Conservation (phyloP, 1,284 basidiomycete genomes). For the Pseudozyma tsukubaensis region DNA sequence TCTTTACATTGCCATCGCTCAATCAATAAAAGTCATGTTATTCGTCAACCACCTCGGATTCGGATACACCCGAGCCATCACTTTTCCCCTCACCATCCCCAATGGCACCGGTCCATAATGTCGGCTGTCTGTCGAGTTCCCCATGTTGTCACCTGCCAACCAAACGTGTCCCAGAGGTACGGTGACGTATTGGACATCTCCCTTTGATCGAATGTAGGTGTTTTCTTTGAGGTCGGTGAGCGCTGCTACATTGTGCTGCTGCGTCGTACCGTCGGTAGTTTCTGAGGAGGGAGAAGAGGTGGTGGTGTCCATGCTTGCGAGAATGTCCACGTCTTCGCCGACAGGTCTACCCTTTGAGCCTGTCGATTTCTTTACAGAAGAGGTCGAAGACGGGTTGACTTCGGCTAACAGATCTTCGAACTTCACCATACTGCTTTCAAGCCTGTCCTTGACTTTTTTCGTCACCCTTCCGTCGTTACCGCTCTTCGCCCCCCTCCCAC, state of each 20-base stretch:
- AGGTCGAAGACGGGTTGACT: not conserved
- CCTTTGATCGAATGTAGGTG: conserved; percentile 27
- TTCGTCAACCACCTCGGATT: conserved; percentile 38
- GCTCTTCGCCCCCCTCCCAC: not conserved
- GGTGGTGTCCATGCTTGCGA: conserved; percentile 33
- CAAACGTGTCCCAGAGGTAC: conserved; percentile 74
- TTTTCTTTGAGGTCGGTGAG: conserved; percentile 12
- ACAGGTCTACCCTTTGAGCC: not conserved
- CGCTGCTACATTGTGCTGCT: conserved; percentile 20
- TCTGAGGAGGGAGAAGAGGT: not conserved
- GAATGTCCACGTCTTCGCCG: conserved; percentile 17
- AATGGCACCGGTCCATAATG: conserved; percentile 91
- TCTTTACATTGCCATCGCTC: conserved; percentile 1
- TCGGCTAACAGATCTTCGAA: conserved; percentile 18
- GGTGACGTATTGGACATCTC: conserved; percentile 48
- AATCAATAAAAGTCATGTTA: conserved; percentile 22
- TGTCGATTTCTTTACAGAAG: not conserved
- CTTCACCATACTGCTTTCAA: conserved; percentile 13
- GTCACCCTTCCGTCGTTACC: no score
- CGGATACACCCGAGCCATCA: conserved; percentile 74
- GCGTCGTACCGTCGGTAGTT: conserved; percentile 2
- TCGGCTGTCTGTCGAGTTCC: conserved; percentile 85
- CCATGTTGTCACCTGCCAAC: conserved; percentile 89
- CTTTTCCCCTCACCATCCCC: conserved; percentile 80
- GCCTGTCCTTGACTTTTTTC: not conserved